Conservation (phyloP, 192 early-diverging fungal genomes). For the Backusella australiensis region DNA sequence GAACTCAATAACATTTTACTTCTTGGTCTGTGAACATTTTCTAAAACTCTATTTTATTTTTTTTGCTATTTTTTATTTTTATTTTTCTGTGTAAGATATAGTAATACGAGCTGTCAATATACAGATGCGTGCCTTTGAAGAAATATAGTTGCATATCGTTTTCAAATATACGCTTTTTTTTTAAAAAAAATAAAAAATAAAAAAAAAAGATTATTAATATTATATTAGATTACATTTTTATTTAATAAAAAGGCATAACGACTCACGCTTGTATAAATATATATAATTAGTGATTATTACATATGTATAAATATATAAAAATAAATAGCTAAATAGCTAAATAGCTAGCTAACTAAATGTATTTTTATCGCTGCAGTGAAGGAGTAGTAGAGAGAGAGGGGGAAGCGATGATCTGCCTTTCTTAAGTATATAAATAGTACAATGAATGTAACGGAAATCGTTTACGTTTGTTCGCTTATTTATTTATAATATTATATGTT, state of each 20-base stretch:
- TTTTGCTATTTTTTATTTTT: neutral
- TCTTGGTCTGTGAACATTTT: neutral
- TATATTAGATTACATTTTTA: neutral
- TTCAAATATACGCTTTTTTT: neutral
- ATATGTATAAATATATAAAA: neutral
- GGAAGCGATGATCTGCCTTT: neutral
- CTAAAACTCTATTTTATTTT: neutral
- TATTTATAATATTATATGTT: neutral
- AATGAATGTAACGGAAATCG: neutral
- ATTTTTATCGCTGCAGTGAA: neutral
- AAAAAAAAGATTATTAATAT: neutral
- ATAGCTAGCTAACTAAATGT: neutral
- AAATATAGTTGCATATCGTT: neutral
- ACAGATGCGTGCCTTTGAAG: neutral
- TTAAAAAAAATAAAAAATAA: neutral
- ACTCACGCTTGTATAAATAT: neutral
- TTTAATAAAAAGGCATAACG: neutral
- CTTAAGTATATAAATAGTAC: constrained; percentile 1
- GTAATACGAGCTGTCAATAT: constrained; percentile 1
- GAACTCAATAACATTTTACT: neutral
- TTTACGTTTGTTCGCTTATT: neutral
- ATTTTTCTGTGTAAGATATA: neutral
- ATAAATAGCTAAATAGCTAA: too few relatives aligned
- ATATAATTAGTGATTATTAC: neutral
- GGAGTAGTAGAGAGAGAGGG: neutral